Evolutionary conservation across 495 filamentous ascomycete species (phyloP).

Genomic region (Penicillium cosmopolitanum): DNA sequence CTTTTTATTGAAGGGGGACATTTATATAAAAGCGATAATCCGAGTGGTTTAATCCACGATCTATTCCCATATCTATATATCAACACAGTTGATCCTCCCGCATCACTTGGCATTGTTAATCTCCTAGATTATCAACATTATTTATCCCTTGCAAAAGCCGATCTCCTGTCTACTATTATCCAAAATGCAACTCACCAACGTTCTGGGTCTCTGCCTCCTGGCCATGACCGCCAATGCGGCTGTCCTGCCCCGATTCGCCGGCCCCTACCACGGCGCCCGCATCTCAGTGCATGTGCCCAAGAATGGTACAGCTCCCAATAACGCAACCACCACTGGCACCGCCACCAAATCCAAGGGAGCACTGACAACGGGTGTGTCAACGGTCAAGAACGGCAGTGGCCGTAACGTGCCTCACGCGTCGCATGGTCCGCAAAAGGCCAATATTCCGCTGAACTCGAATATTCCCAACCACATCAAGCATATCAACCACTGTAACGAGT

Average conservation of each 20-base stretch:
- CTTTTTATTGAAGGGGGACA: not conserved
- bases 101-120: not conserved
- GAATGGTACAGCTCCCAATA: constrained; percentile 22
- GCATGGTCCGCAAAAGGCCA: constrained; percentile 1
- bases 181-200: constrained; percentile 31
- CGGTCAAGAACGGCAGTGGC: constrained; percentile 10
- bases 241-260: constrained; percentile 27
- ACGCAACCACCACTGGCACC: constrained; percentile 26
- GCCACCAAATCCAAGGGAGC: constrained; percentile 13
- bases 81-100: not conserved
- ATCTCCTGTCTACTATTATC: not conserved
- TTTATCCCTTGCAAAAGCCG: not conserved
- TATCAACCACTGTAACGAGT: constrained; percentile 30
- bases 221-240: constrained; percentile 25
- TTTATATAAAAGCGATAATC: constrained; percentile 21
- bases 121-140: not conserved
- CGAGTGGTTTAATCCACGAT: not conserved
- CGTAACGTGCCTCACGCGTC: not conserved
- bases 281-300: constrained; percentile 21
- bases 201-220: constrained; percentile 24
- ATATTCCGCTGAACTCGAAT: constrained; percentile 11
- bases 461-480: constrained; percentile 17
- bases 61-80: not conserved
- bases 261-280: constrained; percentile 25
- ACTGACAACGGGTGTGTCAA: constrained; percentile 18